Percentiles rank a stretch among this genome's conserved stretches.
These are phyloP conservation scores for Amanita exitialis DNA, from an alignment of 768 basidiomycete genomes.

Conservation along the genomic window DNA sequence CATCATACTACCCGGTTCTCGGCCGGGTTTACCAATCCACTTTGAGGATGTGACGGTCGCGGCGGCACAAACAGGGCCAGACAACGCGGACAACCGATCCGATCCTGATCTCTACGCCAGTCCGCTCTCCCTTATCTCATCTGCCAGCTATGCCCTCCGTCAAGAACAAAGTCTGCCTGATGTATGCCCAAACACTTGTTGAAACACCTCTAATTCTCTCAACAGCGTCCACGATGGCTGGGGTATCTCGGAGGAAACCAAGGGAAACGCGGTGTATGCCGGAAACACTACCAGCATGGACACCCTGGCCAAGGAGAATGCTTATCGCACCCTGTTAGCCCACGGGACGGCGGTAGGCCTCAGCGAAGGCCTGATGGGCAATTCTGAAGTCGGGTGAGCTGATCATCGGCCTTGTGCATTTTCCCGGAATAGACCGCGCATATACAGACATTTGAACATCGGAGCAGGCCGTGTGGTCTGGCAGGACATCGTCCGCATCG, in stretches of 20 bases:
- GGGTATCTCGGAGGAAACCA: constrained; percentile 64
- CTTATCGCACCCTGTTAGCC: constrained; percentile 63
- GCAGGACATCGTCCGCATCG: constrained; percentile 97
- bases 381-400: constrained; percentile 91
- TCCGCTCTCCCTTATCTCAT: background rate
- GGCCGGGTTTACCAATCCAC: too few relatives aligned
- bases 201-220: background rate
- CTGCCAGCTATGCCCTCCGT: constrained; percentile 23
- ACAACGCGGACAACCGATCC: too few relatives aligned
- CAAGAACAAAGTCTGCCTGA: constrained; percentile 87
- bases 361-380: constrained; percentile 93
- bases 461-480: constrained; percentile 93
- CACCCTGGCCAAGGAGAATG: constrained; percentile 66
- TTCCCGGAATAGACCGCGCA: background rate
- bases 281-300: constrained; percentile 88
- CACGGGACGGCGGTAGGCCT: constrained; percentile 91
- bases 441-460: constrained; percentile 81
- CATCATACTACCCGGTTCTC: too few relatives aligned
- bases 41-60: too few relatives aligned
- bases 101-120: too few relatives aligned
- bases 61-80: too few relatives aligned
- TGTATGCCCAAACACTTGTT: constrained; percentile 36
- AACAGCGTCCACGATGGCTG: constrained; percentile 91
- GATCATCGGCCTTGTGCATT: constrained; percentile 2
- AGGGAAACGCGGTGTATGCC: constrained; percentile 85